Percentiles rank a stretch among this genome's conserved stretches.
phyloP scores from a whole-genome alignment of 768 basidiomycete genomes.

The Candolleomyces aberdarensis region DNA sequence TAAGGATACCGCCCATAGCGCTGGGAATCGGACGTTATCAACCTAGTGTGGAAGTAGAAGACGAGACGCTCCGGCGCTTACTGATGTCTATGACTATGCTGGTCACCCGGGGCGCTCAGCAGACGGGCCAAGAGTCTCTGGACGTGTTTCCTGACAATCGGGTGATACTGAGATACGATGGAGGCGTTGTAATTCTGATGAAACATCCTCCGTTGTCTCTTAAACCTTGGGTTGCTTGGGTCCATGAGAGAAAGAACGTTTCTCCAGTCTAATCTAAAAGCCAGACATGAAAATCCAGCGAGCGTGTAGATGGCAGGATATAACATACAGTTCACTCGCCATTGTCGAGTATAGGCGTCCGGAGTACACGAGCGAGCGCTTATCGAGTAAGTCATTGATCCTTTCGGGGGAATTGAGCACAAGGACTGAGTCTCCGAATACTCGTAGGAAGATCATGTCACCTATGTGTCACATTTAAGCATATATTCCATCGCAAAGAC shows the following conservation, averaged over 20 bases:
- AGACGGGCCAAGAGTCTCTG: neutral
- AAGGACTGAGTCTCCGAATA: neutral
- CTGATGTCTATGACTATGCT: neutral
- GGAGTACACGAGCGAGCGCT: neutral
- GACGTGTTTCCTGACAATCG: neutral
- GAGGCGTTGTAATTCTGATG: neutral
- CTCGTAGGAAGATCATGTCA: constrained; percentile 7
- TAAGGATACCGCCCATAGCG: neutral
- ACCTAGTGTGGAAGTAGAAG: neutral
- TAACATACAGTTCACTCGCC: neutral
- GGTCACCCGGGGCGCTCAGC: neutral
- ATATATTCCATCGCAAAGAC: neutral
- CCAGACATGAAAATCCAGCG: neutral
- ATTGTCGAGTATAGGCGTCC: neutral
- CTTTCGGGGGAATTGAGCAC: neutral
- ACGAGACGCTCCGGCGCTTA: neutral
- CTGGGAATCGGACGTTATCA: neutral
- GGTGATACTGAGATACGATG: neutral
- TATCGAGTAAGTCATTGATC: neutral
- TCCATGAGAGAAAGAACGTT: neutral
- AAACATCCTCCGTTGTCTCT: neutral
- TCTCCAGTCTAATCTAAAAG: too few species aligned
- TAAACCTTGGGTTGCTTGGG: neutral
- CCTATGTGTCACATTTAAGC: neutral
- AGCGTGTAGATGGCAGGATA: neutral